These are phyloP conservation scores for Alternaria alternata DNA, from an alignment of 2,329 filamentous ascomycete genomes.

Conservation along the genomic window DNA sequence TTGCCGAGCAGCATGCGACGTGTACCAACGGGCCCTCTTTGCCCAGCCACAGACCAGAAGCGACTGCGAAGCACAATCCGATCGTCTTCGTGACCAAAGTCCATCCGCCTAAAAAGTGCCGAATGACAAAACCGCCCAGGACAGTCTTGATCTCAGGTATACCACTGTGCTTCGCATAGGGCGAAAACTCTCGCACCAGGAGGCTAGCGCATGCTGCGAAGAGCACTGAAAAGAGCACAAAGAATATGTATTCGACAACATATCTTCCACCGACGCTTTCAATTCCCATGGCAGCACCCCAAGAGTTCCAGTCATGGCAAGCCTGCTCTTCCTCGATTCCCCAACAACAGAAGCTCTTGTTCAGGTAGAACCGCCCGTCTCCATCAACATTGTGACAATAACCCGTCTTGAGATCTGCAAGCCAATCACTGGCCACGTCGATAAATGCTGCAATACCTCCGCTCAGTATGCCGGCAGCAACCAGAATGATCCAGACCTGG, in stretches of 20 bases:
- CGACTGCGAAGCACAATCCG: conserved; percentile 87
- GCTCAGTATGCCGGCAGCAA: conserved; percentile 83
- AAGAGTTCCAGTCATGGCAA: conserved; percentile 86
- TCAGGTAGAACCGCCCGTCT: conserved; percentile 89
- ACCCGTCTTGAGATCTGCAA: conserved; percentile 89
- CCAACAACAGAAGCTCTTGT: conserved; percentile 90
- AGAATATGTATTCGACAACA: conserved; percentile 87
- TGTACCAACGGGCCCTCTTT: conserved; percentile 97
- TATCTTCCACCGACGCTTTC: conserved; percentile 73
- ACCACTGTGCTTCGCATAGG: conserved; percentile 91
- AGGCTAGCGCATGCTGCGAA: conserved; percentile 81
- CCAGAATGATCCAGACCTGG: conserved; percentile 89
- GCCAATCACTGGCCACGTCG: conserved; percentile 89
- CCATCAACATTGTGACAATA: conserved; percentile 80
- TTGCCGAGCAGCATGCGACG: conserved; percentile 95
- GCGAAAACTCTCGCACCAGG: conserved; percentile 82
- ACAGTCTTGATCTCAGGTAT: conserved; percentile 99
- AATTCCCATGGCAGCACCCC: conserved; percentile 78
- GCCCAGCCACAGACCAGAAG: conserved; percentile 94
- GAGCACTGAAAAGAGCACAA: conserved; percentile 79
- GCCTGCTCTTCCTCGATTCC: conserved; percentile 79
- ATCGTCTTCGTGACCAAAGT: conserved; percentile 89
- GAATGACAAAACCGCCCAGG: conserved; percentile 91
- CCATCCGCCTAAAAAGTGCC: conserved; percentile 85
- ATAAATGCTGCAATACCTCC: conserved; percentile 88